Percentiles rank a stretch among this genome's conserved stretches.
Conservation (phyloP, 208 protist genomes). For the Crithidia bombi region DNA sequence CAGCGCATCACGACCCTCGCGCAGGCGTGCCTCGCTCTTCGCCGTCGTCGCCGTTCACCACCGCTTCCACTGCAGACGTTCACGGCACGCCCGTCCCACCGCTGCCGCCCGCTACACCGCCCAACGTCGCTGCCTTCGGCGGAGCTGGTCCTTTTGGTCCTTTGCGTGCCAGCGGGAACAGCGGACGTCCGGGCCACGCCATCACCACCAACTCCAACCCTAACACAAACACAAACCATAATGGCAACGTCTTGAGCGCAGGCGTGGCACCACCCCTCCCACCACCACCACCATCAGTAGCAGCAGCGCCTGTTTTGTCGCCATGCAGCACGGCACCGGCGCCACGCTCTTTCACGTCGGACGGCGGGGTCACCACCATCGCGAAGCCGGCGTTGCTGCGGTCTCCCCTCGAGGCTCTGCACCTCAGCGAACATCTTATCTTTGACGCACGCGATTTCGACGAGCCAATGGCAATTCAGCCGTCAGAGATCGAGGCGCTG, state of each 20-base stretch:
- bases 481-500: constrained; percentile 36
- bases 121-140: background rate
- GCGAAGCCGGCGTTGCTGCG: background rate
- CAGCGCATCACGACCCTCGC: constrained; percentile 15
- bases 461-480: constrained; percentile 18
- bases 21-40: constrained; percentile 9
- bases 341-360: constrained; percentile 9
- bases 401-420: constrained; percentile 18
- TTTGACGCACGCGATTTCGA: constrained; percentile 29
- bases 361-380: background rate
- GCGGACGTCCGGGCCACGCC: background rate
- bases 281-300: background rate
- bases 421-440: constrained; percentile 23
- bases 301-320: background rate
- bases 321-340: background rate
- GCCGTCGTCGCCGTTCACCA: constrained; percentile 14
- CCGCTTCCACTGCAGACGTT: background rate
- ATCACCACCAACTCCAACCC: background rate
- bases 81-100: background rate
- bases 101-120: background rate
- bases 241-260: background rate
- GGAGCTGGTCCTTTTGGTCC: background rate
- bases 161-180: background rate
- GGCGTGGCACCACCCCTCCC: background rate
- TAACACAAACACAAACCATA: background rate